Base-by-base conservation (phyloP, 2,329 filamentous ascomycete genomes). In the Stagonosporopsis cucurbitacearum region DNA sequence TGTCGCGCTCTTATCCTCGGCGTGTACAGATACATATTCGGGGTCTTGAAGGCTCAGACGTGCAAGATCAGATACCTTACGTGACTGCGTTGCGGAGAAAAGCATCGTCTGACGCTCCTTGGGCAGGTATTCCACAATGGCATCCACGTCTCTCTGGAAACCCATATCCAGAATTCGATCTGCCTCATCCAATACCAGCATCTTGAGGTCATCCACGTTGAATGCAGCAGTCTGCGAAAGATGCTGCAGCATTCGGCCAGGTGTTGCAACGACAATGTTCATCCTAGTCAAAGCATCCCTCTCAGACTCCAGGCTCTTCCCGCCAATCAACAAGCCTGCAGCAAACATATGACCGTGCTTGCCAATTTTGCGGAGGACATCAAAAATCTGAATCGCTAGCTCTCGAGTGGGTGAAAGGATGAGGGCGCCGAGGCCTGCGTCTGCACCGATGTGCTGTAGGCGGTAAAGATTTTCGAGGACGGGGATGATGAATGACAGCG, bases 111-210 rank as follows among this genome's bases (percentile, higher is more conserved):
- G 95, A 59, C 95, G 84, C 25, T 88, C 81, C 66, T 86, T 88
- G 1, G 95, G 95, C 1, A 99, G 81, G 72, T 98, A 96, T 59
- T 96, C 92, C 25, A 99, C 79, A 46, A 99, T 90, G 0, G 95
- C 95, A 76, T 99, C 95, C 3, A 99, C 88, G 1, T 91, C 91
- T 5, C 83, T 81, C 75, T 96, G 89, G 74, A 99, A 99, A 5
- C 95, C 95, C 92, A 98, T 95, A 71, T 99, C 95, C 84, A 99
- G 87, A 70, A 97, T 97, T 35, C 95, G 86, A 75, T 99, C 95
- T 2, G 95, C 95, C 76, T 99, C 95, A 68, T 99, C 95, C 53
- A 99, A 81, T 0, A 99, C 93, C 46, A 99, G 80, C 74, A 99
- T 90, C 78, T 96, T 91, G 61, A 99, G 76, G 72, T 96, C 95